Conservation (phyloP, 176 grass and related monocot genomes). For the Leersia perrieri region DNA sequence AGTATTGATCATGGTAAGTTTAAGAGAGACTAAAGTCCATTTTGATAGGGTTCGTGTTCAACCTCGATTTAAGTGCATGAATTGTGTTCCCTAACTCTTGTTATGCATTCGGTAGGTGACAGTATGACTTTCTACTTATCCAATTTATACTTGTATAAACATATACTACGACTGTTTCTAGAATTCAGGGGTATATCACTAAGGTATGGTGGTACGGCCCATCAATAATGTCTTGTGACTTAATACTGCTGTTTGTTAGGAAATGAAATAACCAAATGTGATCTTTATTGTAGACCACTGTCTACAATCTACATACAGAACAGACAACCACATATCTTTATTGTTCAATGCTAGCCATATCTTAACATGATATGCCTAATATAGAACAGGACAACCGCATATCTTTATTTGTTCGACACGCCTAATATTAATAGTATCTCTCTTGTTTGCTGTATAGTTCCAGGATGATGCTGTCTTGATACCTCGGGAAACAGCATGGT, state of each 20-base stretch:
- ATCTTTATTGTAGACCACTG: too few species aligned
- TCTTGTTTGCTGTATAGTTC: conserved; percentile 49
- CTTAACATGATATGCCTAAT: too few species aligned
- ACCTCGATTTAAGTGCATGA: background rate
- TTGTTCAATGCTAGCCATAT: too few species aligned
- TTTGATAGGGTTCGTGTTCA: background rate
- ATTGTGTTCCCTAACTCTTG: background rate
- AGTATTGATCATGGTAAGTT: conserved; percentile 90
- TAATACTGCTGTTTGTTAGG: too few species aligned
- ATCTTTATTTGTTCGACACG: too few species aligned
- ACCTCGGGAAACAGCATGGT: conserved; percentile 91
- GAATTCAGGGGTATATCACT: background rate
- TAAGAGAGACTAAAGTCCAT: conserved; percentile 14
- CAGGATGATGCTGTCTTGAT: conserved; percentile 67
- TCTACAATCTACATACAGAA: background rate
- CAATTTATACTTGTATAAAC: background rate
- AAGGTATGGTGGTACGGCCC: background rate
- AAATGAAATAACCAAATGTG: too few species aligned
- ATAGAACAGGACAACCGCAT: too few species aligned
- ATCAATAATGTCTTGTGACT: background rate
- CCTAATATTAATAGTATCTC: background rate
- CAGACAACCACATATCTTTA: background rate
- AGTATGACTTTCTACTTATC: background rate
- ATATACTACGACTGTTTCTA: background rate
- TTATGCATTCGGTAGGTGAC: background rate